Evolutionary conservation across 73 alveolate species (phyloP).

Genomic region (Breviolum minutum): DNA sequence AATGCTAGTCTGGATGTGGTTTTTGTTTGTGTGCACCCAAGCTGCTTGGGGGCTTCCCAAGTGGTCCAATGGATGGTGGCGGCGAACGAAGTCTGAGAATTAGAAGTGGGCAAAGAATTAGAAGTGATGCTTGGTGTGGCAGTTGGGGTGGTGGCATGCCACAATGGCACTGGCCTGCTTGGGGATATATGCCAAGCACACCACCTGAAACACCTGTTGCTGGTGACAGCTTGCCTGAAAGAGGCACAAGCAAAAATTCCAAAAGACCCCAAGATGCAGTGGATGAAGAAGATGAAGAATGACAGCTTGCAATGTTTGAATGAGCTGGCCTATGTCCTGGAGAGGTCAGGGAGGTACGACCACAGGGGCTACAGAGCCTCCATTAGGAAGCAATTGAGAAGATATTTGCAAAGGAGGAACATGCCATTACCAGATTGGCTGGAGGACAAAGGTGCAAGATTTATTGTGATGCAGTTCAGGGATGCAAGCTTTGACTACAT

Average conservation of each 20-base stretch:
- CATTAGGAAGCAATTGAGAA: neutral
- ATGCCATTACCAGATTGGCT: neutral
- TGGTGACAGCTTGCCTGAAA: neutral
- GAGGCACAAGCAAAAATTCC: slow-evolving; percentile 12
- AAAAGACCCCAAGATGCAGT: neutral
- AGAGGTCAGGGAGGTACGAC: neutral
- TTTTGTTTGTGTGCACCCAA: no score
- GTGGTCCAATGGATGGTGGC: no score
- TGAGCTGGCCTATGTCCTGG: neutral
- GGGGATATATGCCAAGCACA: no score
- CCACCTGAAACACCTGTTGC: neutral
- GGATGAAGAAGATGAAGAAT: no score
- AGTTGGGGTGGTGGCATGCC: no score
- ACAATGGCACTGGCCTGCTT: no score
- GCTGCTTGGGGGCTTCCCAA: no score
- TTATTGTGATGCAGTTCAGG: neutral
- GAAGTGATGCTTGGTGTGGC: no score
- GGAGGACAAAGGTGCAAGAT: neutral
- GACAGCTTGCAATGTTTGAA: no score
- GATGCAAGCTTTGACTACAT: neutral
- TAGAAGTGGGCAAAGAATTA: no score
- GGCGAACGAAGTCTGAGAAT: no score
- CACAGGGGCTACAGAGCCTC: neutral
- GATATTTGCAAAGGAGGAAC: neutral
- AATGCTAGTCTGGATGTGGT: no score